These are phyloP conservation scores for Yamadazyma nakazawae DNA, from an alignment of 805 yeast species.

Conservation along the genomic window DNA sequence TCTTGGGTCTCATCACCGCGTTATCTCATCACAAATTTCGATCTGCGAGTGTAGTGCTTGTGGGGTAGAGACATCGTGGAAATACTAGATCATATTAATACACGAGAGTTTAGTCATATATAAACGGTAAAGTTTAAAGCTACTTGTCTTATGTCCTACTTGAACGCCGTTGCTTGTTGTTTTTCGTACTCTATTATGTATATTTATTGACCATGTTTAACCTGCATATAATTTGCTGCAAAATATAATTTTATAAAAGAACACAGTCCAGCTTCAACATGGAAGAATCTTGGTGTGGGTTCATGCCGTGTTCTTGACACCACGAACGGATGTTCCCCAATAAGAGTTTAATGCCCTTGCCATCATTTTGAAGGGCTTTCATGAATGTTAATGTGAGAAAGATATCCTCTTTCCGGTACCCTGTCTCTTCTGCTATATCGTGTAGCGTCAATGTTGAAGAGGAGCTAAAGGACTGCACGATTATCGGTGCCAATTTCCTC, in stretches of 20 bases:
- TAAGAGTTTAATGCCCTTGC: conserved; percentile 15
- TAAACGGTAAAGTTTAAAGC: too few relatives aligned
- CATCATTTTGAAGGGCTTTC: conserved; percentile 23
- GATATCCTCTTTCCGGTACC: conserved; percentile 62
- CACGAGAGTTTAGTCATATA: too few relatives aligned
- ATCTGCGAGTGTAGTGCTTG: neutral
- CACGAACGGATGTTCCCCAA: conserved; percentile 24
- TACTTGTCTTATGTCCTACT: neutral
- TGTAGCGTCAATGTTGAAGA: conserved; percentile 38
- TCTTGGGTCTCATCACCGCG: conserved; percentile 5
- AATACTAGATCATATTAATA: too few relatives aligned
- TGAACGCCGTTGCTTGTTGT: too few relatives aligned
- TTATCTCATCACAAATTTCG: neutral
- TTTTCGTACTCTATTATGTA: too few relatives aligned
- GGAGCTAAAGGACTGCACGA: conserved; percentile 7
- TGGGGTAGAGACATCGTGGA: neutral
- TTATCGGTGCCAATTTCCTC: conserved; percentile 28
- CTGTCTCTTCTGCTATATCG: conserved; percentile 53
- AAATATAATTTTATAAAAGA: conserved; percentile 13
- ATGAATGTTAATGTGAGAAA: conserved; percentile 56
- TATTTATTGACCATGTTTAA: neutral
- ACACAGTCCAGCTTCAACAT: conserved; percentile 31
- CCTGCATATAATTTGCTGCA: neutral
- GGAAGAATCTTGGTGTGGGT: conserved; percentile 21
- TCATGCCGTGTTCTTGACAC: conserved; percentile 26